Percentiles rank a stretch among this genome's conserved stretches.
These are phyloP conservation scores for Neopestalotiopsis sp. DNA, from an alignment of 2,329 filamentous ascomycete species.

Conservation along the genomic window DNA sequence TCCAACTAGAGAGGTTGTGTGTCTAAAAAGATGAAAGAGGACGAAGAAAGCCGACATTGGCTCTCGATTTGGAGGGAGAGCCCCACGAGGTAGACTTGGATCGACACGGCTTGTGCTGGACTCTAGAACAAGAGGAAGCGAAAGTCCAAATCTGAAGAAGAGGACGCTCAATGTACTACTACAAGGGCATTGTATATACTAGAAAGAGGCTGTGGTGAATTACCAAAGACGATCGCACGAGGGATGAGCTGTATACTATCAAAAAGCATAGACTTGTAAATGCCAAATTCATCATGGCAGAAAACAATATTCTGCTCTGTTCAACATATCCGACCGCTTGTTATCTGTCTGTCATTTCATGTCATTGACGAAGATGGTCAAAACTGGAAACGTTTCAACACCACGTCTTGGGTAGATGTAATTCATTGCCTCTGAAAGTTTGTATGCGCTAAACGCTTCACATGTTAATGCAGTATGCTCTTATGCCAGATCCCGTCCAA, in stretches of 20 bases:
- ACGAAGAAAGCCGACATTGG: background rate
- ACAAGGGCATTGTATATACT: background rate
- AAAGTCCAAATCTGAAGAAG: background rate
- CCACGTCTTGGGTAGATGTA: no score
- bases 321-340: background rate
- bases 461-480: background rate
- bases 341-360: no score
- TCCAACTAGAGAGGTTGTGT: conserved; percentile 30
- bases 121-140: background rate
- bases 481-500: background rate
- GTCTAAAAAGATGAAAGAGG: no score
- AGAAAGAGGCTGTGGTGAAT: background rate
- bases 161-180: background rate
- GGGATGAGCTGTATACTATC: background rate
- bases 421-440: background rate
- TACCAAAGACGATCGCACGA: background rate
- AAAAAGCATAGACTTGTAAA: conserved; percentile 9
- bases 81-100: background rate
- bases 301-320: background rate
- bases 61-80: background rate
- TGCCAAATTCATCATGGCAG: background rate
- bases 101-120: background rate
- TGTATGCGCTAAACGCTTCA: background rate
- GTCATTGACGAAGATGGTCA: no score
- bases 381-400: no score